Evolutionary conservation across 1,284 basidiomycete genomes (phyloP).

Genomic region (Takashimella tepidaria): DNA sequence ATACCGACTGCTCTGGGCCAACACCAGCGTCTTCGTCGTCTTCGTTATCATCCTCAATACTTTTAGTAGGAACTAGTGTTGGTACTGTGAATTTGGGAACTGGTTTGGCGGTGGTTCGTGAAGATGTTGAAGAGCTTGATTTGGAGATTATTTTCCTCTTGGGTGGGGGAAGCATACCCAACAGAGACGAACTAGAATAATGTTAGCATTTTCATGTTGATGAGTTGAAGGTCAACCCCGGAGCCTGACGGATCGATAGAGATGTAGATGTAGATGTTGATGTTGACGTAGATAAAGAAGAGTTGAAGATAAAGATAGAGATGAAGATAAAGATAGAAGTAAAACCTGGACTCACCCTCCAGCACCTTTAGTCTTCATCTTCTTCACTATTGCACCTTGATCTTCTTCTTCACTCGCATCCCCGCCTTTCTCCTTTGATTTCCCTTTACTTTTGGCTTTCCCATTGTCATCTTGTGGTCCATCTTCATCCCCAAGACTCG

Average conservation of each 20-base stretch:
- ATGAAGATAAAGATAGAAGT: too few species aligned
- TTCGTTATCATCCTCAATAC: constrained; percentile 13
- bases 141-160: constrained; percentile 36
- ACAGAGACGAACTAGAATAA: constrained; percentile 31
- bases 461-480: constrained; percentile 1
- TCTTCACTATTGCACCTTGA: constrained; percentile 16
- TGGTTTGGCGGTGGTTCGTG: constrained; percentile 18
- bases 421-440: neutral
- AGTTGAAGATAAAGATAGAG: too few species aligned
- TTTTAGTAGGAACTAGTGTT: neutral
- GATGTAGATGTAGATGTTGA: too few species aligned
- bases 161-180: constrained; percentile 46
- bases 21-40: constrained; percentile 24
- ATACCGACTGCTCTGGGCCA: neutral
- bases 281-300: too few species aligned
- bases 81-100: neutral
- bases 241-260: too few species aligned
- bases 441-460: too few species aligned
- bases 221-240: too few species aligned
- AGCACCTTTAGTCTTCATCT: constrained; percentile 17
- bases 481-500: constrained; percentile 16
- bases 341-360: constrained; percentile 6
- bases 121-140: constrained; percentile 30
- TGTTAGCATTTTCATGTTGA: constrained; percentile 2
- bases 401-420: constrained; percentile 3